These are phyloP conservation scores for Epichloe festucae DNA, from an alignment of 2,329 filamentous ascomycete genomes.

Conservation along the genomic window DNA sequence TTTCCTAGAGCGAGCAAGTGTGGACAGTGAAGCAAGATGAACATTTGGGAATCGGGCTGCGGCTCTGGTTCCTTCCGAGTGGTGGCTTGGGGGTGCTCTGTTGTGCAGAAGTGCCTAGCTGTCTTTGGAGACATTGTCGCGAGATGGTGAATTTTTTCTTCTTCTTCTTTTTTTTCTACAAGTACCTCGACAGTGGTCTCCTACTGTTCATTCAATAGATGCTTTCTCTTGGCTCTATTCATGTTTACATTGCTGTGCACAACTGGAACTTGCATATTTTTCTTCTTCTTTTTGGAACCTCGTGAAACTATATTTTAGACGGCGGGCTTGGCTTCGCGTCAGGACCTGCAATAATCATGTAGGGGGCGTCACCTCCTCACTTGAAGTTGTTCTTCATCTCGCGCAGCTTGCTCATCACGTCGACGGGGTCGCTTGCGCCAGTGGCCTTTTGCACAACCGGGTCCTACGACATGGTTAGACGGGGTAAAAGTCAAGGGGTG, in stretches of 20 bases:
- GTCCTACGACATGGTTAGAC: constrained; percentile 38
- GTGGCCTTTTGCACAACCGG: constrained; percentile 73
- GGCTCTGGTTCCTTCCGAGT: constrained; percentile 12
- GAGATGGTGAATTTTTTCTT: constrained; percentile 7
- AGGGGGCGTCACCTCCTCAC: constrained; percentile 32
- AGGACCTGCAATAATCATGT: not conserved
- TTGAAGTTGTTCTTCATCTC: constrained; percentile 80
- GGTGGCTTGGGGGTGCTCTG: constrained; percentile 16
- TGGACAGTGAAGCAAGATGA: constrained; percentile 57
- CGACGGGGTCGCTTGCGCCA: constrained; percentile 64
- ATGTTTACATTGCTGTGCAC: no score
- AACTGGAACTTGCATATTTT: no score
- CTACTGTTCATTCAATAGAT: no score
- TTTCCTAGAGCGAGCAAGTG: constrained; percentile 46
- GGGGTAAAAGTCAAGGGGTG: not conserved
- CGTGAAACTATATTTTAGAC: not conserved
- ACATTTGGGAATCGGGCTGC: constrained; percentile 17
- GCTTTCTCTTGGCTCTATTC: no score
- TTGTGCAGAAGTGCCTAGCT: constrained; percentile 13
- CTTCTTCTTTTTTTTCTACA: constrained; percentile 3
- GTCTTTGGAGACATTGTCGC: constrained; percentile 5
- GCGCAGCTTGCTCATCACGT: constrained; percentile 74
- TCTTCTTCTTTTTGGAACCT: no score
- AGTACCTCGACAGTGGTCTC: no score
- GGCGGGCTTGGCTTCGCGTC: constrained; percentile 14